Evolutionary conservation across 192 early-diverging fungal species (phyloP).

Genomic region (Podila verticillata): DNA sequence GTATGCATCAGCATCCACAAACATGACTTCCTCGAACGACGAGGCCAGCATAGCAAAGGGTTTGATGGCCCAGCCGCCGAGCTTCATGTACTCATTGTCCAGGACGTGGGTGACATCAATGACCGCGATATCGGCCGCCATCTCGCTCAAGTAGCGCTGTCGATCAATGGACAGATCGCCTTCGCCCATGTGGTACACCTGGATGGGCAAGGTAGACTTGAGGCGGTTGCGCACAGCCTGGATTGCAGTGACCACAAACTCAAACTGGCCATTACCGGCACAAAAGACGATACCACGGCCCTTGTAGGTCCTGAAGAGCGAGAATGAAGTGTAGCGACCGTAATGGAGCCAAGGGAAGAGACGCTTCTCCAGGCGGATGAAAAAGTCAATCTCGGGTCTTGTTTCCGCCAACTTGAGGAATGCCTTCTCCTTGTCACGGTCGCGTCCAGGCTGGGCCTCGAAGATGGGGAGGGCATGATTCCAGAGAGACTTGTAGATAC

Average conservation of each 20-base stretch:
- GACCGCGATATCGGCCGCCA: constrained; percentile 47
- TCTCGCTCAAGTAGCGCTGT: constrained; percentile 35
- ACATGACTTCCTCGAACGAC: constrained; percentile 61
- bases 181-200: constrained; percentile 66
- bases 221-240: constrained; percentile 46
- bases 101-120: constrained; percentile 52
- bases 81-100: constrained; percentile 49
- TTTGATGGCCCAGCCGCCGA: constrained; percentile 71
- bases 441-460: constrained; percentile 9
- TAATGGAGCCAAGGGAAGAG: constrained; percentile 33
- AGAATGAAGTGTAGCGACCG: constrained; percentile 18
- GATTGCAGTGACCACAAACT: constrained; percentile 51
- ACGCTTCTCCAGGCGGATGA: constrained; percentile 12
- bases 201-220: constrained; percentile 65
- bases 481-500: constrained; percentile 55
- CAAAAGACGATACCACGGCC: constrained; percentile 37
- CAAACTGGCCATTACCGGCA: constrained; percentile 55
- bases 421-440: neutral
- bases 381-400: constrained; percentile 7
- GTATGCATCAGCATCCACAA: constrained; percentile 73
- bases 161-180: constrained; percentile 49
- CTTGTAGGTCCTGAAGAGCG: constrained; percentile 8
- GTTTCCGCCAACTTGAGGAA: neutral
- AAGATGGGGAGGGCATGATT: constrained; percentile 56
- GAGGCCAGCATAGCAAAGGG: constrained; percentile 69